Evolutionary conservation across 768 basidiomycete species (phyloP).

Genomic region (Tephrocybe sp.): DNA sequence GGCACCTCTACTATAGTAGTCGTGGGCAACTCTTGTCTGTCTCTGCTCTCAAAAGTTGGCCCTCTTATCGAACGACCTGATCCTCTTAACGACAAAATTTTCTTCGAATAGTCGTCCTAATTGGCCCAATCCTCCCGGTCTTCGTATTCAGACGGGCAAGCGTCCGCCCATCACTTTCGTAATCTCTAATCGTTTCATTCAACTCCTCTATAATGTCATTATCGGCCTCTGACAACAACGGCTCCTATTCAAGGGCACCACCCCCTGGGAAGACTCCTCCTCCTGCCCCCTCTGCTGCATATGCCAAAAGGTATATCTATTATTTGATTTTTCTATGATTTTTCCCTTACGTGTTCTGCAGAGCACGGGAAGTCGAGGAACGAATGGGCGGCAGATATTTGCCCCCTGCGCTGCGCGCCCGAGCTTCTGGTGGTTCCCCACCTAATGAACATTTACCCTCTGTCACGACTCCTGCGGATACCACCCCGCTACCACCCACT

Average conservation of each 20-base stretch:
- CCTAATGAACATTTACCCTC: conserved; percentile 65
- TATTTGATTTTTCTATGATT: conserved; percentile 14
- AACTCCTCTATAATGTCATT: conserved; percentile 84
- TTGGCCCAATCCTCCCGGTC: conserved; percentile 25
- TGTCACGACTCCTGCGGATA: conserved; percentile 56
- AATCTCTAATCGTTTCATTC: conserved; percentile 82
- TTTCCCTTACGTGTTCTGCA: conserved; percentile 28
- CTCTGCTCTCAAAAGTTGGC: conserved; percentile 25
- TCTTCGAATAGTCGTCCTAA: conserved; percentile 27
- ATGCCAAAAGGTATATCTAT: conserved; percentile 70
- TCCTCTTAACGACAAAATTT: conserved; percentile 22
- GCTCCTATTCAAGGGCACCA: conserved; percentile 76
- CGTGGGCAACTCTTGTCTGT: conserved; percentile 44
- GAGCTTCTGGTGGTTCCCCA: conserved; percentile 69
- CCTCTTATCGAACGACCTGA: conserved; percentile 19
- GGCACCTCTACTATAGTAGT: conserved; percentile 51
- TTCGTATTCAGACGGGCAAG: conserved; percentile 29
- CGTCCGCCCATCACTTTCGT: conserved; percentile 40
- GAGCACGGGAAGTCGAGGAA: conserved; percentile 84
- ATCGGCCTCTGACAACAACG: conserved; percentile 79
- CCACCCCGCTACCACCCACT: conserved; percentile 59
- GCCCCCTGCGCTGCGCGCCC: conserved; percentile 76
- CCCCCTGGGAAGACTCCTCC: conserved; percentile 86
- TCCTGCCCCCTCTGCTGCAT: conserved; percentile 86
- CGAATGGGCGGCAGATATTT: conserved; percentile 66